A percentile compares a stretch with the other conserved stretches of the same genome.
Conservation (phyloP, 208 protist species). For the Trypanosoma cruzi region DNA sequence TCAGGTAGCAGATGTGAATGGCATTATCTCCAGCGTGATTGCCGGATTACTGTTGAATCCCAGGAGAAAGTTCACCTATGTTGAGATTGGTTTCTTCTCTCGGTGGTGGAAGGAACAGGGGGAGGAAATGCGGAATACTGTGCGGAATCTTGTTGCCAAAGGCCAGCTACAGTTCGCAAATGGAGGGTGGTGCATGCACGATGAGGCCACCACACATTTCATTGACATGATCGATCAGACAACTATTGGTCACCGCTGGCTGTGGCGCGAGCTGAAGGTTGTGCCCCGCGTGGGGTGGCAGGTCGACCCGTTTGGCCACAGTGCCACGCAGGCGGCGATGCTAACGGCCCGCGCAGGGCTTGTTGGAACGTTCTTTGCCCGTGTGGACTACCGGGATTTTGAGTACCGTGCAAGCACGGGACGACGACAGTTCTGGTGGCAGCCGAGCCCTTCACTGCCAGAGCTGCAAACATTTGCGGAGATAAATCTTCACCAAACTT, state of each 20-base stretch:
- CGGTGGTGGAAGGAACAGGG: conserved; percentile 64
- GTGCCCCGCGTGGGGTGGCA: conserved; percentile 38
- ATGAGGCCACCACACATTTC: conserved; percentile 48
- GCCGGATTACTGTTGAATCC: conserved; percentile 34
- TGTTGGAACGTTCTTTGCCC: conserved; percentile 38
- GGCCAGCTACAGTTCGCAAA: conserved; percentile 39
- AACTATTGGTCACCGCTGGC: conserved; percentile 48
- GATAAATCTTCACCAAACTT: conserved; percentile 32
- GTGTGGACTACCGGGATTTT: conserved; percentile 48
- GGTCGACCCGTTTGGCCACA: conserved; percentile 68
- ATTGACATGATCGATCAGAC: conserved; percentile 45
- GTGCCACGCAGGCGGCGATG: conserved; percentile 22
- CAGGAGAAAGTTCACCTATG: conserved; percentile 65
- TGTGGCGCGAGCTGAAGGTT: conserved; percentile 37
- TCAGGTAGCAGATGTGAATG: conserved; percentile 41
- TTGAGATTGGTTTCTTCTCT: conserved; percentile 68
- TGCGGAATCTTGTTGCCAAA: conserved; percentile 27
- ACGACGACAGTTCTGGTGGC: conserved; percentile 29
- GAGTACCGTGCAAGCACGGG: conserved; percentile 13
- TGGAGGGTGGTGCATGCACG: conserved; percentile 61
- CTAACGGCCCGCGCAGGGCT: conserved; percentile 43
- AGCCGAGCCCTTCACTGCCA: conserved; percentile 28
- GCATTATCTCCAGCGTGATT: conserved; percentile 49
- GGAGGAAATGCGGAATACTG: conserved; percentile 6
- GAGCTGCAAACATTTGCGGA: conserved; percentile 29